phyloP scores from a whole-genome alignment of 1,284 basidiomycete genomes.

The Chondrostereum purpureum region DNA sequence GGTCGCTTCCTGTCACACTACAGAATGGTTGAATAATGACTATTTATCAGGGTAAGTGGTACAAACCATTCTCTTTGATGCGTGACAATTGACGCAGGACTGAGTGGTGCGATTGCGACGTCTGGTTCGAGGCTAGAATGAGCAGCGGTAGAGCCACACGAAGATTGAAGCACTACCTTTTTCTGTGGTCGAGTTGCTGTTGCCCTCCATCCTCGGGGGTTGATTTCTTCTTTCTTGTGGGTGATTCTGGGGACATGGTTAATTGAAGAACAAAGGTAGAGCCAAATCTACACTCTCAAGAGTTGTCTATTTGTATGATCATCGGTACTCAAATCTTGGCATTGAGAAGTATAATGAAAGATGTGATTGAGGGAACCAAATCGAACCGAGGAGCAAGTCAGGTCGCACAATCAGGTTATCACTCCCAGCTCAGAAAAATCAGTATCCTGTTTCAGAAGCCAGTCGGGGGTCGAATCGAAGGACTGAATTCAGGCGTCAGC shows the following conservation, averaged over 20 bases:
- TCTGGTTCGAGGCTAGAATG: slow-evolving; percentile 1
- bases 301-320: not conserved
- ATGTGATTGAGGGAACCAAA: not conserved
- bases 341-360: not conserved
- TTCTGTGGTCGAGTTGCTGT: slow-evolving; percentile 6
- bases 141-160: too few species aligned
- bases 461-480: too few species aligned
- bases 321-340: not conserved
- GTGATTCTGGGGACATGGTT: too few species aligned
- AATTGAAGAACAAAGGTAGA: too few species aligned
- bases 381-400: not conserved
- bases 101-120: slow-evolving; percentile 62
- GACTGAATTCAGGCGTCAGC: too few species aligned
- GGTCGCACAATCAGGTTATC: too few species aligned
- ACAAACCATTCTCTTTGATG: slow-evolving; percentile 77
- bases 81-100: slow-evolving; percentile 64
- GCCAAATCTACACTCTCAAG: too few species aligned
- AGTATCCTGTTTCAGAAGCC: too few species aligned
- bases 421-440: too few species aligned
- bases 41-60: not conserved
- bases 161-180: not conserved
- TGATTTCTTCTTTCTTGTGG: too few species aligned
- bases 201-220: too few species aligned
- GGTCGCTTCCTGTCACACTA: slow-evolving; percentile 70
- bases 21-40: slow-evolving; percentile 1